These are phyloP conservation scores for Kwoniella dejecticola DNA, from an alignment of 768 basidiomycete species.

Conservation along the genomic window DNA sequence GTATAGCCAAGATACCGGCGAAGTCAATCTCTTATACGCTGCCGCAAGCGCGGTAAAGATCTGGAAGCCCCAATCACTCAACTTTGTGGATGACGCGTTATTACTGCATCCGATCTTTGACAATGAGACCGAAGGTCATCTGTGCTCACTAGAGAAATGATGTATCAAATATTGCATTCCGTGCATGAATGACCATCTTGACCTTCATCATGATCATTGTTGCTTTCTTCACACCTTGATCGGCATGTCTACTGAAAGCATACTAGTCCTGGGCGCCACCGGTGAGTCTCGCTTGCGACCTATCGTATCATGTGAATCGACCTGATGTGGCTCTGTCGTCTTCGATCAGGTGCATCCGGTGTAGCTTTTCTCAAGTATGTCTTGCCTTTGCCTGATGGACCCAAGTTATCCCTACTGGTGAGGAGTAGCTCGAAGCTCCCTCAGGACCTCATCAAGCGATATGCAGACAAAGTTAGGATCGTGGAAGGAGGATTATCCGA, in stretches of 20 bases:
- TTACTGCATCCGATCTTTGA: neutral
- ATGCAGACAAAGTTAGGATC: neutral
- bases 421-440: constrained; percentile 9
- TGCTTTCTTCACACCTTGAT: neutral
- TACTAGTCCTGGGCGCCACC: constrained; percentile 5
- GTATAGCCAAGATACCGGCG: no score
- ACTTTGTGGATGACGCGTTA: neutral
- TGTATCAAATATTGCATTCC: no score
- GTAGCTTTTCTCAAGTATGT: constrained; percentile 9
- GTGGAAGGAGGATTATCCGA: constrained; percentile 13
- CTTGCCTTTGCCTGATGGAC: neutral
- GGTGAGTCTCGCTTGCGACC: neutral
- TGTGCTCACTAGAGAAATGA: neutral
- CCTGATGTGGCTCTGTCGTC: no score
- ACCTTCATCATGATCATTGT: no score
- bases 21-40: no score
- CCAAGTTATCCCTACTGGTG: constrained; percentile 3
- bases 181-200: no score
- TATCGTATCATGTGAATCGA: no score
- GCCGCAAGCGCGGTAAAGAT: no score
- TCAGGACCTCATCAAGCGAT: constrained; percentile 7
- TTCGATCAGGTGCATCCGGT: constrained; percentile 16
- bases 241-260: constrained; percentile 3
- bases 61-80: no score
- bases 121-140: neutral